These are phyloP conservation scores for Lizanozyma gosingica DNA, from an alignment of 1,139 yeast genomes.

Conservation along the genomic window DNA sequence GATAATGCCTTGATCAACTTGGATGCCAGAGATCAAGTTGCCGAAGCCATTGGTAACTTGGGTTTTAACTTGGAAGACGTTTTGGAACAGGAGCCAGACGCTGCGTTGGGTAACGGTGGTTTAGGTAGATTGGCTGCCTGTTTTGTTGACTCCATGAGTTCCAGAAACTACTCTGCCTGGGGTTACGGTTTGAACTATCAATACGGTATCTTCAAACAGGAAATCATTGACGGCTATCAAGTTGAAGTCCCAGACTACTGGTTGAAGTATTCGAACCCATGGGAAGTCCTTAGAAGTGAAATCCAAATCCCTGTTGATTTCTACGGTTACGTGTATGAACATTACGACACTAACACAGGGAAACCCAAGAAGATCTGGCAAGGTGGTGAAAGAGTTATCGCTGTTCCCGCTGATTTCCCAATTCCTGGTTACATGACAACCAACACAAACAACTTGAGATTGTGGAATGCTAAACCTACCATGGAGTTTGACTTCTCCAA, in stretches of 20 bases:
- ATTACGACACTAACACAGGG: constrained; percentile 43
- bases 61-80: constrained; percentile 88
- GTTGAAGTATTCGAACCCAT: constrained; percentile 80
- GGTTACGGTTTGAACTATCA: constrained; percentile 92
- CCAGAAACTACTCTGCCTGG: constrained; percentile 90
- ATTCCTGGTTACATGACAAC: constrained; percentile 83
- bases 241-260: constrained; percentile 93
- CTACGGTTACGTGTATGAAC: constrained; percentile 71
- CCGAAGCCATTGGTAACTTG: constrained; percentile 54
- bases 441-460: constrained; percentile 80
- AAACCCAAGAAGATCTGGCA: constrained; percentile 59
- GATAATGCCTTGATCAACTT: constrained; percentile 89
- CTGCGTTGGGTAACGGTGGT: constrained; percentile 94
- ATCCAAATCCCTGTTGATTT: constrained; percentile 90
- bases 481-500: constrained; percentile 87
- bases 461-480: constrained; percentile 89
- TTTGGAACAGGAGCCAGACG: constrained; percentile 82
- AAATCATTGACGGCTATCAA: constrained; percentile 86
- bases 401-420: constrained; percentile 91
- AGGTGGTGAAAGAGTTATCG: constrained; percentile 84
- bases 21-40: constrained; percentile 41
- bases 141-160: constrained; percentile 80
- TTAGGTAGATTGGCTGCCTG: constrained; percentile 93
- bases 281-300: constrained; percentile 86
- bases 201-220: constrained; percentile 89